Evolutionary conservation across 2,329 filamentous ascomycete species (phyloP).

Genomic region (Trichoderma atrobrunneum): DNA sequence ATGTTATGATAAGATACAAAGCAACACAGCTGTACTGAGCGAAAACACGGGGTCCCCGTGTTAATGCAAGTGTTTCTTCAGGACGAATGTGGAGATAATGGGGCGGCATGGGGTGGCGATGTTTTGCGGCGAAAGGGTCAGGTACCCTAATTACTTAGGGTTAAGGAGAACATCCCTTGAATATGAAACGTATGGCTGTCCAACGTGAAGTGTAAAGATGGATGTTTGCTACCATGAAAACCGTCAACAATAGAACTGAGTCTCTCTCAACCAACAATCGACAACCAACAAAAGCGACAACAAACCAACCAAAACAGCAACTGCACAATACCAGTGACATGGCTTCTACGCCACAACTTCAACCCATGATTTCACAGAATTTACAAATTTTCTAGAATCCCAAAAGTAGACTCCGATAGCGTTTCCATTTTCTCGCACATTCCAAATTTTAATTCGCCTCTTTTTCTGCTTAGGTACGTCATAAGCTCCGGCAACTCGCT

Average conservation of each 20-base stretch:
- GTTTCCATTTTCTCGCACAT: background rate
- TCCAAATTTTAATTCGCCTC: background rate
- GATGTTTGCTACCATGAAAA: background rate
- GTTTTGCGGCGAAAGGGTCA: background rate
- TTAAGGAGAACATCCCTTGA: background rate
- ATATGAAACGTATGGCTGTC: background rate
- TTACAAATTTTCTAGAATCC: background rate
- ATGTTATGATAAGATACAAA: background rate
- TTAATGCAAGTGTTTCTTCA: background rate
- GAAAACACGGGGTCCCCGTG: background rate
- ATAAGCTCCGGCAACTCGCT: background rate
- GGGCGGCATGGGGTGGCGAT: background rate
- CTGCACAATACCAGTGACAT: background rate
- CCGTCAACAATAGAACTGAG: background rate
- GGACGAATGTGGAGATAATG: background rate
- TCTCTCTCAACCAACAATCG: background rate
- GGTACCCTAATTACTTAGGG: background rate
- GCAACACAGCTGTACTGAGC: background rate
- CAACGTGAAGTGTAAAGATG: background rate
- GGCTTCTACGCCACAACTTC: background rate
- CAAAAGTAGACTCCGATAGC: background rate
- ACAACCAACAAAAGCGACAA: background rate
- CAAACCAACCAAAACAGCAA: background rate
- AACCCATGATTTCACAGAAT: background rate
- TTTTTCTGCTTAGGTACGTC: background rate